phyloP scores from a whole-genome alignment of 495 filamentous ascomycete species.

The Aspergillus steynii region DNA sequence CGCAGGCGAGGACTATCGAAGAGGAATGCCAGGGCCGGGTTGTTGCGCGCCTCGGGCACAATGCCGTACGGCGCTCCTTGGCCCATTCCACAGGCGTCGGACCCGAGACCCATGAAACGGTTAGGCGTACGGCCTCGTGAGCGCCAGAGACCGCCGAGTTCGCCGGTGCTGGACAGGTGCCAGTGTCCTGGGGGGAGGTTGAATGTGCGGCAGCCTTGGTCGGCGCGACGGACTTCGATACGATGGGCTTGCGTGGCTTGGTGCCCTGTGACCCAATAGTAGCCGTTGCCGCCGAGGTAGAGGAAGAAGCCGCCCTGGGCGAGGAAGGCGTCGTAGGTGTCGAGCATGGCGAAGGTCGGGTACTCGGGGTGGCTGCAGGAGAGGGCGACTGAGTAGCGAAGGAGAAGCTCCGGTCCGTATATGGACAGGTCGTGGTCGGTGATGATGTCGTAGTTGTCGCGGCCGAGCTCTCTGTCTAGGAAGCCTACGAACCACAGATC shows the following conservation, averaged over 20 bases:
- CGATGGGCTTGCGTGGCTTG: slow-evolving; percentile 21
- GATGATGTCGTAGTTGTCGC: slow-evolving; percentile 29
- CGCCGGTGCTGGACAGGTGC: slow-evolving; percentile 18
- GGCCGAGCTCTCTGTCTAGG: slow-evolving; percentile 21
- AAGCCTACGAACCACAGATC: slow-evolving; percentile 31
- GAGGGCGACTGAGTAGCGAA: background rate
- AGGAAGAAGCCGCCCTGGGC: slow-evolving; percentile 22
- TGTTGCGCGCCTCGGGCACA: background rate
- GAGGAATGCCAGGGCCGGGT: background rate
- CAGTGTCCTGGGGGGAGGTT: slow-evolving; percentile 24
- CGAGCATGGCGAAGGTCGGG: slow-evolving; percentile 9
- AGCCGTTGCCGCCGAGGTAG: slow-evolving; percentile 36
- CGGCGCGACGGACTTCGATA: slow-evolving; percentile 32
- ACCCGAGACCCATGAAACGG: slow-evolving; percentile 23
- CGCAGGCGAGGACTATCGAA: background rate
- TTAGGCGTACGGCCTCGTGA: slow-evolving; percentile 30
- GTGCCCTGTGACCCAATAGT: slow-evolving; percentile 23
- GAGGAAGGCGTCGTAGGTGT: slow-evolving; percentile 18
- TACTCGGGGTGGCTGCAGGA: slow-evolving; percentile 3
- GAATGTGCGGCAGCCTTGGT: slow-evolving; percentile 29
- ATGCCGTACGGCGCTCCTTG: background rate
- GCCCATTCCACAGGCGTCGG: background rate
- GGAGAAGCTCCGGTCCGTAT: background rate
- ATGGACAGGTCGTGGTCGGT: slow-evolving; percentile 32
- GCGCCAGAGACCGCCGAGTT: slow-evolving; percentile 29